These are phyloP conservation scores for Phyllosticta paracitricarpa DNA, from an alignment of 2,329 filamentous ascomycete genomes.

Conservation along the genomic window DNA sequence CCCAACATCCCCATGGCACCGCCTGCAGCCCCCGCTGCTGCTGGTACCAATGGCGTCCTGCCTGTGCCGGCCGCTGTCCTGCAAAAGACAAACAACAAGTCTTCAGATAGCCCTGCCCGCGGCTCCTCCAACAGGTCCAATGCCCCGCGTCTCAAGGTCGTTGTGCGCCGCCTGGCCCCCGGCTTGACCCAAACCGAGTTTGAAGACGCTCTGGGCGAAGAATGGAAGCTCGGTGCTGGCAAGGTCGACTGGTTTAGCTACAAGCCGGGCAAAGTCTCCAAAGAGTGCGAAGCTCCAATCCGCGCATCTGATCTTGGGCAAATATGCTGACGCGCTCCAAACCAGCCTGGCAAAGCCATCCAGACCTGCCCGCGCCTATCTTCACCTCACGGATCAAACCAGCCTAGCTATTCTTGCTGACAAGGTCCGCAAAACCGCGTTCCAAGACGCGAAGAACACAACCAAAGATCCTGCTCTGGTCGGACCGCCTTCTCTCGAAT, in stretches of 20 bases:
- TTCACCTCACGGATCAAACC: constrained; percentile 67
- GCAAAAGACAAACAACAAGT: constrained; percentile 23
- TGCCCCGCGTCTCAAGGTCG: constrained; percentile 65
- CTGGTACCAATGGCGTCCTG: constrained; percentile 29
- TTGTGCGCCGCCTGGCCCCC: constrained; percentile 76
- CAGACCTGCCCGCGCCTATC: constrained; percentile 66
- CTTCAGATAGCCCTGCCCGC: constrained; percentile 19
- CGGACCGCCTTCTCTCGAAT: constrained; percentile 70
- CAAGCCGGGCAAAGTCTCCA: constrained; percentile 65
- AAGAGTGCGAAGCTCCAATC: constrained; percentile 52
- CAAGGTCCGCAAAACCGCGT: constrained; percentile 55
- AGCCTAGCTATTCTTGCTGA: constrained; percentile 60
- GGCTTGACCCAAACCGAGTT: constrained; percentile 76
- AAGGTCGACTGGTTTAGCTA: constrained; percentile 79
- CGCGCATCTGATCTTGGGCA: background rate
- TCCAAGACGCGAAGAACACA: constrained; percentile 75
- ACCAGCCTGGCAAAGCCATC: constrained; percentile 74
- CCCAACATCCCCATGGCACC: constrained; percentile 8
- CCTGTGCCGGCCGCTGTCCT: constrained; percentile 23
- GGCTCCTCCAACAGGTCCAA: constrained; percentile 34
- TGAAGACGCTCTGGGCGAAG: constrained; percentile 57
- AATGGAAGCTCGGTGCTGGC: constrained; percentile 72
- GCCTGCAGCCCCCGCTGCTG: constrained; percentile 4
- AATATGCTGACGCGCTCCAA: constrained; percentile 1
- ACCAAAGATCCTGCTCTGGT: constrained; percentile 62